Percentiles rank a stretch among this genome's conserved stretches.
These are phyloP conservation scores for Euphorbia schlechtendalii DNA, from an alignment of 441 rosid genomes.

Conservation along the genomic window DNA sequence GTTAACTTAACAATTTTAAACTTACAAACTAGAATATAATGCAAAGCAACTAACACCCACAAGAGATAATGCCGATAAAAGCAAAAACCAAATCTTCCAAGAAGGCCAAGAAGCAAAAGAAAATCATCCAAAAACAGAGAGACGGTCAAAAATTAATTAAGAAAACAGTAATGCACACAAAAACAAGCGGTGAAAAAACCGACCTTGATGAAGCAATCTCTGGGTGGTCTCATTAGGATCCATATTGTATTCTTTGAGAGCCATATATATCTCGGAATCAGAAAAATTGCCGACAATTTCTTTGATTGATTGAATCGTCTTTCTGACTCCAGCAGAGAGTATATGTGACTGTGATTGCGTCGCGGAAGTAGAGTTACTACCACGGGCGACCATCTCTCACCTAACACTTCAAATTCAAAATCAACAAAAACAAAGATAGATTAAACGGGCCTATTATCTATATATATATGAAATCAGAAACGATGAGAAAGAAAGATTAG, in stretches of 20 bases:
- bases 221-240: conserved; percentile 76
- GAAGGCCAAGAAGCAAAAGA: background rate
- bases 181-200: background rate
- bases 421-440: background rate
- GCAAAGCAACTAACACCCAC: background rate
- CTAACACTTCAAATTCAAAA: background rate
- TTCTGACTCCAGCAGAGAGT: conserved; percentile 43
- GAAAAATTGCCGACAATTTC: conserved; percentile 77
- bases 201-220: conserved; percentile 71
- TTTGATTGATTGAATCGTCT: conserved; percentile 55
- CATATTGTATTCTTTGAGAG: conserved; percentile 71
- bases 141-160: background rate
- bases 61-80: too few species aligned
- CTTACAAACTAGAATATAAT: too few species aligned
- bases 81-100: background rate
- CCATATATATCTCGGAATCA: conserved; percentile 63
- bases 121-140: background rate
- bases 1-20: too few species aligned
- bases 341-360: conserved; percentile 25
- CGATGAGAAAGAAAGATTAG: conserved; percentile 22
- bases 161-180: background rate
- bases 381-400: conserved; percentile 41
- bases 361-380: background rate
- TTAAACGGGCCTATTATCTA: background rate
- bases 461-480: background rate